Evolutionary conservation across 2,329 filamentous ascomycete genomes (phyloP).

Genomic region (Tolypocladium ophioglossoides): DNA sequence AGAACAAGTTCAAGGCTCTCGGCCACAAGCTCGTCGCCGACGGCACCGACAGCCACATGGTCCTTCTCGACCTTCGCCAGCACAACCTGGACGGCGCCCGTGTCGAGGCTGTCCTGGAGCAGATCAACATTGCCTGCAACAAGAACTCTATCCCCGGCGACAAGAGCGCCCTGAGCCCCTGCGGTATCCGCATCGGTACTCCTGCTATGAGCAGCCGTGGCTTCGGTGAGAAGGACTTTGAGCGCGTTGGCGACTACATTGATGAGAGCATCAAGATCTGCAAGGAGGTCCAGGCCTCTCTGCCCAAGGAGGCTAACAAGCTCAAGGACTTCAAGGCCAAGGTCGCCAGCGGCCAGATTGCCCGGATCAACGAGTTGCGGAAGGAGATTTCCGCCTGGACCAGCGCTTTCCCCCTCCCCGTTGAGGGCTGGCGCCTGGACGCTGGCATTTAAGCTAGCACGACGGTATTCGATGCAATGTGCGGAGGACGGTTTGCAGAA

Average conservation of each 20-base stretch:
- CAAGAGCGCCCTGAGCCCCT: conserved; percentile 91
- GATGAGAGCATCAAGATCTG: conserved; percentile 80
- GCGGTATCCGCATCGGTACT: conserved; percentile 90
- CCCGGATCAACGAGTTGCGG: conserved; percentile 74
- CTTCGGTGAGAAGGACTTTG: conserved; percentile 86
- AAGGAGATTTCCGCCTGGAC: conserved; percentile 88
- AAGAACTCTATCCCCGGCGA: conserved; percentile 98
- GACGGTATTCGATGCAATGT: not conserved
- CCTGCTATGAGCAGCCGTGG: conserved; percentile 96
- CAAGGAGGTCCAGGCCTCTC: conserved; percentile 71
- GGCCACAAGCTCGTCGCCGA: conserved; percentile 92
- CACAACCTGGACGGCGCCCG: conserved; percentile 83
- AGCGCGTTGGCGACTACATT: conserved; percentile 82
- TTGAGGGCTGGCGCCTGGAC: conserved; percentile 59
- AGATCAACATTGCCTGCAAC: conserved; percentile 98
- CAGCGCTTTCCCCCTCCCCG: conserved; percentile 82
- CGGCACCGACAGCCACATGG: conserved; percentile 96
- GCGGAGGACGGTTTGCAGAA: not conserved
- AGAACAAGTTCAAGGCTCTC: conserved; percentile 71
- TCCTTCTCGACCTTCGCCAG: conserved; percentile 86
- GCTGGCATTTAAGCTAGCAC: conserved; percentile 39
- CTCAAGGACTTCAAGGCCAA: conserved; percentile 98
- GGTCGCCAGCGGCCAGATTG: conserved; percentile 66
- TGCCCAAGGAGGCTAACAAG: conserved; percentile 98
- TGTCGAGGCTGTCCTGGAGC: conserved; percentile 90